Conservation (phyloP, 1,139 yeast genomes). For the Petasospora fabianii region DNA sequence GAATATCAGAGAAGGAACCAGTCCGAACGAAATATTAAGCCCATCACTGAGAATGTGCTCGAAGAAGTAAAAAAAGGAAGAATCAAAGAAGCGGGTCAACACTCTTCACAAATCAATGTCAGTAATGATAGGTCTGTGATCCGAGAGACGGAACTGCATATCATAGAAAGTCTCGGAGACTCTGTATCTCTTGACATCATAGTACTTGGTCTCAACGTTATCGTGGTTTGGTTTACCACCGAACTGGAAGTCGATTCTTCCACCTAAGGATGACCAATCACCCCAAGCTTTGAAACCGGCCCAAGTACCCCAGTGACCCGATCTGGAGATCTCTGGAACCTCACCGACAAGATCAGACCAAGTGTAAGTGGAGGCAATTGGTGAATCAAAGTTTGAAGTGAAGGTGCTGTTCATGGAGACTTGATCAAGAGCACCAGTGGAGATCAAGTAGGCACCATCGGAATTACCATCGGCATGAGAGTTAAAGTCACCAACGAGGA, state of each 20-base stretch:
- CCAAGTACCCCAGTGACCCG: constrained; percentile 35
- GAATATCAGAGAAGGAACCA: too few relatives aligned
- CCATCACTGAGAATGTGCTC: too few relatives aligned
- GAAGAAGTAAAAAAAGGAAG: too few relatives aligned
- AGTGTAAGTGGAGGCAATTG: constrained; percentile 18
- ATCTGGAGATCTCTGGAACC: constrained; percentile 25
- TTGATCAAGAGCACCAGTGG: constrained; percentile 28
- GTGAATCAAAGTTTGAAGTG: constrained; percentile 18
- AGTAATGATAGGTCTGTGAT: constrained; percentile 42
- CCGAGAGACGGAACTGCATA: constrained; percentile 35
- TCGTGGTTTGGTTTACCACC: constrained; percentile 32
- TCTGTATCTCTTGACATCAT: constrained; percentile 24
- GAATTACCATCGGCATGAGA: constrained; percentile 31
- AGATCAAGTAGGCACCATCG: constrained; percentile 33
- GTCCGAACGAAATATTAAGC: too few relatives aligned
- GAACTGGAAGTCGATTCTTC: constrained; percentile 38
- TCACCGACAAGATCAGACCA: constrained; percentile 26
- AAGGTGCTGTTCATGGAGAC: constrained; percentile 27
- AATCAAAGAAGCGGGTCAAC: too few relatives aligned
- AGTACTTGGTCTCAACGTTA: constrained; percentile 14
- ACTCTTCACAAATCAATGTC: constrained; percentile 29
- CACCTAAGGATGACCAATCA: constrained; percentile 31
- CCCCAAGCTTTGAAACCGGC: constrained; percentile 38
- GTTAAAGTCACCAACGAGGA: constrained; percentile 41
- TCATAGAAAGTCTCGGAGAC: constrained; percentile 31